A percentile compares a stretch with the other conserved stretches of the same genome.
Conservation (phyloP, 2,329 filamentous ascomycete species). For the Botrytis tulipae region DNA sequence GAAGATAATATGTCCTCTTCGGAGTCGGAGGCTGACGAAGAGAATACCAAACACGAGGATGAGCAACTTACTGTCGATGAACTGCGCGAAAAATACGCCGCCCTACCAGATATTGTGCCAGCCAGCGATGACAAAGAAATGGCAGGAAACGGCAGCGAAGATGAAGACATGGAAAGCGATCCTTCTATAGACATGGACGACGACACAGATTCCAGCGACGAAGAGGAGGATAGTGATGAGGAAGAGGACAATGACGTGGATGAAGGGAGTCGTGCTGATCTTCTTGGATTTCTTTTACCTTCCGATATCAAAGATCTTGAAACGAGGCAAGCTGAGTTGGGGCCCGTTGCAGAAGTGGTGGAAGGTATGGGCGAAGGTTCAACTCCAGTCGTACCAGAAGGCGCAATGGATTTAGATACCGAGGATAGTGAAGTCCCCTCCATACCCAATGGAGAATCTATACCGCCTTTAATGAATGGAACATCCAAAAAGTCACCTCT, state of each 20-base stretch:
- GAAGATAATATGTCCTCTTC: slow-evolving; percentile 63
- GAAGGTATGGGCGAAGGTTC: slow-evolving; percentile 11
- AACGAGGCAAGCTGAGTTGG: slow-evolving; percentile 25
- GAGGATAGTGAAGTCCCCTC: slow-evolving; percentile 36
- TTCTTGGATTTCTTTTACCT: slow-evolving; percentile 38
- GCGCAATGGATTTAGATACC: slow-evolving; percentile 22
- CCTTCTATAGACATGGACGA: slow-evolving; percentile 28
- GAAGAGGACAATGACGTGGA: slow-evolving; percentile 43
- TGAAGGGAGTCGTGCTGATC: slow-evolving; percentile 40
- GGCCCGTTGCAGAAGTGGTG: slow-evolving; percentile 20
- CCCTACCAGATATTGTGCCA: slow-evolving; percentile 50
- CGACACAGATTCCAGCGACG: slow-evolving; percentile 53
- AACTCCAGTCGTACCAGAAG: background rate
- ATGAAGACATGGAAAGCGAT: slow-evolving; percentile 32
- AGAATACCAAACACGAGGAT: slow-evolving; percentile 50
- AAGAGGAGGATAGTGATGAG: slow-evolving; percentile 57
- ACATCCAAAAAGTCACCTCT: background rate
- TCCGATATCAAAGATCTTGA: slow-evolving; percentile 40
- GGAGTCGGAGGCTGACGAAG: slow-evolving; percentile 58
- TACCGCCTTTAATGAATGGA: slow-evolving; percentile 3
- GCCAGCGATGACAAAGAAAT: slow-evolving; percentile 37
- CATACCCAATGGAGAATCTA: slow-evolving; percentile 32
- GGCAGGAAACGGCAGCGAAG: slow-evolving; percentile 33
- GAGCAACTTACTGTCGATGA: slow-evolving; percentile 69
- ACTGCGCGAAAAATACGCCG: slow-evolving; percentile 65